Base-by-base conservation (phyloP, 306 rosid species). In the Crataegus laevigata region DNA sequence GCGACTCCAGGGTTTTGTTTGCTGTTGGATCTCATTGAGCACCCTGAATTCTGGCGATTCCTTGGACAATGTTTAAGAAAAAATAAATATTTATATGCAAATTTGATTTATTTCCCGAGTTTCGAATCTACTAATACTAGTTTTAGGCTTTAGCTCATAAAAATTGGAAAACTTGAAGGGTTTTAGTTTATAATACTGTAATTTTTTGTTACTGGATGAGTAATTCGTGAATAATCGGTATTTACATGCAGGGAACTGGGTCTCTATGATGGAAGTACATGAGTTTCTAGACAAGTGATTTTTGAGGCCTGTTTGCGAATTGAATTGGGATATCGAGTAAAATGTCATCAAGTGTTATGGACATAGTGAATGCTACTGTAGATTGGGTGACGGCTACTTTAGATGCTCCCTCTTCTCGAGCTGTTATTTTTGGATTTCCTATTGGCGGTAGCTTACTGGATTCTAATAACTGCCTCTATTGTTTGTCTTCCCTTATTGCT, bases 321-420 rank as follows among this genome's bases (percentile, higher is more conserved):
- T 71, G 71, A 74, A 63, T 67, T 68, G 82, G 34, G 75, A 74
- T 81, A 79, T 67, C n/a, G 30, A 69, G 77, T 69, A 76, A 43
- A 81, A 88, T 90, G 97, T 86, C 84, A 71, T 83, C 91, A 15
- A 45, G 72, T 73, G 75, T 90, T 69, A 19, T 84, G 78, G 78
- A 81, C 15, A 58, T 90, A 72, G 54, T 83, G 22, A 92, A 92
- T 82, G 72, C 88, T 24, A 64, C 96, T 17, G 36, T 89, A 70
- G 84, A 86, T 57, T 85, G 93, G 97, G 86, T 96, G 74, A 83
- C 82, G 11, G 68, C 79, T 38, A 87, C 89, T 73, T 77, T 89
- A 19, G 89, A 90, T 81, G 96, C 88, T 69, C 96, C 99, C 68
- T 90, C 92, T 65, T 90, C 99, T 40, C 80, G 98, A 79, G 97